These are phyloP conservation scores for Penicillium bialowiezense DNA, from an alignment of 495 filamentous ascomycete genomes.

Conservation along the genomic window DNA sequence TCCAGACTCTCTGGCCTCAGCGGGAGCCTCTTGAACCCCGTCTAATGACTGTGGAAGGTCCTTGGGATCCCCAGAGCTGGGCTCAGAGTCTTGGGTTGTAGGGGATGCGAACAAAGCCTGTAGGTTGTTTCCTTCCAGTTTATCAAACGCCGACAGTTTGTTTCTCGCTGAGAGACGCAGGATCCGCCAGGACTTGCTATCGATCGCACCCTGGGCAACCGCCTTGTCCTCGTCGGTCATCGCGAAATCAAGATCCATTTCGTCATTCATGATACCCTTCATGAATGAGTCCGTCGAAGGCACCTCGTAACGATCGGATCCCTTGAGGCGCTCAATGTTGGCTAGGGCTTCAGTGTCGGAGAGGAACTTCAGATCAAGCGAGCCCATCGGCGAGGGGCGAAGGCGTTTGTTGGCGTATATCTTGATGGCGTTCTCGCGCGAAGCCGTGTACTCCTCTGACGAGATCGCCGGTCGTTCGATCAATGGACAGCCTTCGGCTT, in stretches of 20 bases:
- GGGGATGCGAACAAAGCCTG: conserved; percentile 47
- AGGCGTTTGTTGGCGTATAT: conserved; percentile 64
- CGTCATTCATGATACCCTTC: conserved; percentile 61
- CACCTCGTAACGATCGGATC: conserved; percentile 48
- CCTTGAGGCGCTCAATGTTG: conserved; percentile 58
- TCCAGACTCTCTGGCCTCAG: conserved; percentile 5
- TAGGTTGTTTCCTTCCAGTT: conserved; percentile 75
- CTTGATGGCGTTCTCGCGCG: conserved; percentile 61
- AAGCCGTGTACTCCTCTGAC: conserved; percentile 60
- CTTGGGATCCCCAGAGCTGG: not conserved
- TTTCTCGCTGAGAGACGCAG: conserved; percentile 72
- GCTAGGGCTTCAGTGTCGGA: conserved; percentile 54
- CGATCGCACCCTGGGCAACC: conserved; percentile 61
- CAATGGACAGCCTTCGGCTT: conserved; percentile 83
- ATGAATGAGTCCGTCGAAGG: conserved; percentile 58
- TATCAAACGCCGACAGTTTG: conserved; percentile 75
- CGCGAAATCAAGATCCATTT: conserved; percentile 82
- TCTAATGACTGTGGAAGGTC: conserved; percentile 24
- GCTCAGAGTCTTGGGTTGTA: conserved; percentile 20
- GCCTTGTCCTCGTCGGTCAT: conserved; percentile 67
- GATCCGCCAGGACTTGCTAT: conserved; percentile 85
- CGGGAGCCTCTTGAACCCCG: conserved; percentile 9
- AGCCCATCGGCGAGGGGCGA: conserved; percentile 63
- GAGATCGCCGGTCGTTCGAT: conserved; percentile 74
- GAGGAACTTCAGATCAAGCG: conserved; percentile 73